A percentile compares a stretch with the other conserved stretches of the same genome.
Conservation (phyloP, 2,329 filamentous ascomycete species). For the Phialocephala subalpina region DNA sequence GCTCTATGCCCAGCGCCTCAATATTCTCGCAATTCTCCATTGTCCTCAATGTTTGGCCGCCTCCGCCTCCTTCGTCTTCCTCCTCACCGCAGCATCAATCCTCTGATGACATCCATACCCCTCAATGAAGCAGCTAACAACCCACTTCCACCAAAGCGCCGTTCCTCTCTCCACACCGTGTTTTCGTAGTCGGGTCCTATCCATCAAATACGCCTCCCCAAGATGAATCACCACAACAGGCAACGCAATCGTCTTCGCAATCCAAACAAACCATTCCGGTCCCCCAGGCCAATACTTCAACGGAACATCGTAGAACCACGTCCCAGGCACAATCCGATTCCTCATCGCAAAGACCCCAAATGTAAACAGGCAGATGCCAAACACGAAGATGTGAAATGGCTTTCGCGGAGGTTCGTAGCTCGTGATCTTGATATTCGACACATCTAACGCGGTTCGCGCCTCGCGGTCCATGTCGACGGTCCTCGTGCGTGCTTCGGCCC, state of each 20-base stretch:
- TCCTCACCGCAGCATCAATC: slow-evolving; percentile 57
- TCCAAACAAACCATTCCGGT: slow-evolving; percentile 61
- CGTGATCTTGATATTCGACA: slow-evolving; percentile 52
- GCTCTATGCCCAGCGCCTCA: too few species aligned
- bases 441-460: slow-evolving; percentile 65
- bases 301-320: slow-evolving; percentile 56
- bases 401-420: slow-evolving; percentile 46
- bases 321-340: slow-evolving; percentile 61
- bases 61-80: slow-evolving; percentile 52
- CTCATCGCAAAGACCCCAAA: slow-evolving; percentile 58
- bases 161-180: slow-evolving; percentile 55
- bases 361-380: slow-evolving; percentile 62
- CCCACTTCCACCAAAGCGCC: slow-evolving; percentile 63
- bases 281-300: slow-evolving; percentile 64
- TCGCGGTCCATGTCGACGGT: slow-evolving; percentile 77
- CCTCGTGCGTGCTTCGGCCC: slow-evolving; percentile 72
- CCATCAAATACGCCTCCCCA: slow-evolving; percentile 65
- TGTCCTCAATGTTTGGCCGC: slow-evolving; percentile 49
- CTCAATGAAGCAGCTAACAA: slow-evolving; percentile 60
- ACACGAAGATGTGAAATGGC: slow-evolving; percentile 57
- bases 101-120: slow-evolving; percentile 58
- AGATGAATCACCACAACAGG: slow-evolving; percentile 71
- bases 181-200: slow-evolving; percentile 54
- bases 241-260: slow-evolving; percentile 65
- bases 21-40: neutral